phyloP scores from a whole-genome alignment of 75 land plant species.

The Adiantum capillusveneris region DNA sequence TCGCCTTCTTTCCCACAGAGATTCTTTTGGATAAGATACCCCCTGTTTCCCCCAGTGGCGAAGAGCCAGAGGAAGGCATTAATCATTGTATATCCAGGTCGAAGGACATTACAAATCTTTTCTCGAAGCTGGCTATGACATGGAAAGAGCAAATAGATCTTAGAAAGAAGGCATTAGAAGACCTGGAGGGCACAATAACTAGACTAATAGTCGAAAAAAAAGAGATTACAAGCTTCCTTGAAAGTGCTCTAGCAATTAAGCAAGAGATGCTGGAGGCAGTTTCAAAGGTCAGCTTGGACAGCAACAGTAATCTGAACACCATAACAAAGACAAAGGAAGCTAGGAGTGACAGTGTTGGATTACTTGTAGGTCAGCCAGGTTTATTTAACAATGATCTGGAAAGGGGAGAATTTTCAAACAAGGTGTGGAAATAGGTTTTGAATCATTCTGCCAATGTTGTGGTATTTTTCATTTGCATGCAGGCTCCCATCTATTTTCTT shows the following conservation, averaged over 20 bases:
- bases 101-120: background rate
- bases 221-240: constrained; percentile 66
- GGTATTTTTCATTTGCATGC: background rate
- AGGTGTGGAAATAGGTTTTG: background rate
- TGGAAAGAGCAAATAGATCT: constrained; percentile 29
- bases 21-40: background rate
- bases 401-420: background rate
- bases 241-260: constrained; percentile 39
- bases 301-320: background rate
- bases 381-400: background rate
- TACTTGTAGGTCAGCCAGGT: background rate
- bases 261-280: constrained; percentile 2
- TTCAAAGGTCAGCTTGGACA: constrained; percentile 1
- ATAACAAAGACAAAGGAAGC: too few species aligned
- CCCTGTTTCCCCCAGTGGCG: background rate
- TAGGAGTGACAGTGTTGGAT: background rate
- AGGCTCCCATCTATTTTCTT: background rate
- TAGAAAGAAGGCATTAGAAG: constrained; percentile 35
- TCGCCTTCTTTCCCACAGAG: background rate
- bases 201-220: constrained; percentile 62
- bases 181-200: constrained; percentile 40
- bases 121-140: background rate
- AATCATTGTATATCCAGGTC: background rate
- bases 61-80: background rate
- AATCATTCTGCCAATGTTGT: background rate